Conservation (phyloP, 495 filamentous ascomycete genomes). For the Hypoxylon subgilvum region DNA sequence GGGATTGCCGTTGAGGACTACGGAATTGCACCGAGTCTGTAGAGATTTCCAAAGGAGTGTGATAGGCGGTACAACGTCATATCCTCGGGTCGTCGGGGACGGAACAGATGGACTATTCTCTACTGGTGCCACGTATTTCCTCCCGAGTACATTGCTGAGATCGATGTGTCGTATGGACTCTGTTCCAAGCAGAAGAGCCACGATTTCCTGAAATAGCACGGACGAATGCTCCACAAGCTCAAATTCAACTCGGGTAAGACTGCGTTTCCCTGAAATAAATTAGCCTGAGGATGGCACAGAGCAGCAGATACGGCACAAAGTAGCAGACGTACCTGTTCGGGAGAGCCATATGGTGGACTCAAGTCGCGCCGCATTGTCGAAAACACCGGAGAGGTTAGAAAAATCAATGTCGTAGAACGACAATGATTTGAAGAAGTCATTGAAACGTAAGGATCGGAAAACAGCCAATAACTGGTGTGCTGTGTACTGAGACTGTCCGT, state of each 20-base stretch:
- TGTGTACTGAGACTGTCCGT: slow-evolving; percentile 67
- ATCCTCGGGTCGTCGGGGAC: slow-evolving; percentile 39
- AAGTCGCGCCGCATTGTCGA: slow-evolving; percentile 42
- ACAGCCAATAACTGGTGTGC: slow-evolving; percentile 81
- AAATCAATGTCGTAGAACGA: slow-evolving; percentile 81
- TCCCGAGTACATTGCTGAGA: slow-evolving; percentile 44
- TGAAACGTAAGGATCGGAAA: slow-evolving; percentile 86
- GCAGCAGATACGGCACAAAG: not conserved
- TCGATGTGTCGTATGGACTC: slow-evolving; percentile 54
- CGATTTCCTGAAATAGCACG: slow-evolving; percentile 54
- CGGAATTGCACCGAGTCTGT: slow-evolving; percentile 79
- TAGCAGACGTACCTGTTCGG: slow-evolving; percentile 38
- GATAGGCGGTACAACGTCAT: slow-evolving; percentile 79
- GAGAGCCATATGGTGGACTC: slow-evolving; percentile 41
- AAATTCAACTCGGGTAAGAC: slow-evolving; percentile 43
- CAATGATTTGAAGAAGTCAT: slow-evolving; percentile 84
- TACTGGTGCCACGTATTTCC: slow-evolving; percentile 7
- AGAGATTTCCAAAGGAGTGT: slow-evolving; percentile 76
- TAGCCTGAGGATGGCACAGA: not conserved
- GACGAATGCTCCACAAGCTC: slow-evolving; percentile 47
- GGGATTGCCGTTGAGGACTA: slow-evolving; percentile 80
- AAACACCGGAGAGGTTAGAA: slow-evolving; percentile 39
- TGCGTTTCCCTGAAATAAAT: slow-evolving; percentile 34
- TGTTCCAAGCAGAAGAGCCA: slow-evolving; percentile 53
- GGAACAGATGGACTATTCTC: not conserved